These are phyloP conservation scores for Allium sativum DNA, from an alignment of 106 monocot species.

Conservation along the genomic window DNA sequence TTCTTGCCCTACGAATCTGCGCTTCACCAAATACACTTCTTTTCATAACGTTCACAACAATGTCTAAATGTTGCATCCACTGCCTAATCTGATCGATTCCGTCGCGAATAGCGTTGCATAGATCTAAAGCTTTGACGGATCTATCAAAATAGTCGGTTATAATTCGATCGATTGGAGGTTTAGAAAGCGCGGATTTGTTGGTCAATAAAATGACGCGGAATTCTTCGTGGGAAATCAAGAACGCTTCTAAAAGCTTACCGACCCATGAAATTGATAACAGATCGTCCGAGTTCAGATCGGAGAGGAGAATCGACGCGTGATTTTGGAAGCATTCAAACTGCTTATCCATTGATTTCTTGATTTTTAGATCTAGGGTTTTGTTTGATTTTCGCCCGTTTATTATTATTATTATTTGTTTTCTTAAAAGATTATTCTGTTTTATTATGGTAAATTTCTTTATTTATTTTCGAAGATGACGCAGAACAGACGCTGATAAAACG, in stretches of 20 bases:
- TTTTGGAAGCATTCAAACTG: constrained; percentile 26
- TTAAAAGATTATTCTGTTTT: too few relatives aligned
- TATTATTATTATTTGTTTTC: too few relatives aligned
- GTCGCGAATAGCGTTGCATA: constrained; percentile 64
- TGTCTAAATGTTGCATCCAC: constrained; percentile 44
- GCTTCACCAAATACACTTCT: constrained; percentile 26
- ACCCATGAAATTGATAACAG: constrained; percentile 55
- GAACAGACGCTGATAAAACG: too few relatives aligned
- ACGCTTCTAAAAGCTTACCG: constrained; percentile 37
- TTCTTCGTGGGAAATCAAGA: constrained; percentile 44
- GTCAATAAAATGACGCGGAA: constrained; percentile 38
- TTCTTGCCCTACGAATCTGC: constrained; percentile 40
- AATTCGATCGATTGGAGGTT: constrained; percentile 34
- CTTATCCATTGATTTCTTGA: too few relatives aligned
- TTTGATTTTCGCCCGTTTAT: too few relatives aligned
- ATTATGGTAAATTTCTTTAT: too few relatives aligned
- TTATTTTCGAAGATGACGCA: too few relatives aligned
- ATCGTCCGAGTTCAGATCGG: constrained; percentile 17
- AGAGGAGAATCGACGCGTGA: constrained; percentile 33
- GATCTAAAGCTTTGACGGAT: constrained; percentile 51
- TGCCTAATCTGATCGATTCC: constrained; percentile 46
- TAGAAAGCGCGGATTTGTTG: constrained; percentile 5
- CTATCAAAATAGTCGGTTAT: constrained; percentile 55
- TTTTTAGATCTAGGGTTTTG: too few relatives aligned
- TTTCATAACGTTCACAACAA: constrained; percentile 13